Percentiles rank a stretch among this genome's conserved stretches.
phyloP scores from a whole-genome alignment of 768 basidiomycete genomes.

The Termitomyces sp. region DNA sequence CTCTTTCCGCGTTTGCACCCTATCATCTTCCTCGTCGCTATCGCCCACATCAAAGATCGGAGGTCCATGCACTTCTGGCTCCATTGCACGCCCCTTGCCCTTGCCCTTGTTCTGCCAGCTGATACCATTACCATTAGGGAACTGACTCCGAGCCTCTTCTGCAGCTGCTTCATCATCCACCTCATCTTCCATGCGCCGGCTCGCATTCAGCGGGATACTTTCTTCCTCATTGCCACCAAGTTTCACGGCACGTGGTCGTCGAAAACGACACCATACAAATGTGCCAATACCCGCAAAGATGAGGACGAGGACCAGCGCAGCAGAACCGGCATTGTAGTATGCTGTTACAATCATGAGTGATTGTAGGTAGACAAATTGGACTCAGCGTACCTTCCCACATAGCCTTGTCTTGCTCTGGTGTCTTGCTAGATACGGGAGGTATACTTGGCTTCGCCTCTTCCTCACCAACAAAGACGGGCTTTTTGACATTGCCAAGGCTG shows the following conservation, averaged over 20 bases:
- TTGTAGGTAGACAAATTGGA: background rate
- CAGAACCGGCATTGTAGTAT: conserved; percentile 93
- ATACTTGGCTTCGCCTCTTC: conserved; percentile 29
- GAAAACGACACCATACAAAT: conserved; percentile 76
- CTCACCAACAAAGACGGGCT: conserved; percentile 55
- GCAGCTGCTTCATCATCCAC: conserved; percentile 22
- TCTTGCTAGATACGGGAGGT: conserved; percentile 42
- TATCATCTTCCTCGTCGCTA: conserved; percentile 45
- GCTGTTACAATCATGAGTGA: conserved; percentile 35
- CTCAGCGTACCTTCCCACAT: conserved; percentile 80
- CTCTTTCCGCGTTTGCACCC: conserved; percentile 9
- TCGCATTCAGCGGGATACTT: conserved; percentile 57
- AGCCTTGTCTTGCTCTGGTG: conserved; percentile 73
- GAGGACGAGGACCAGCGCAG: conserved; percentile 75
- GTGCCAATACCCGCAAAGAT: conserved; percentile 60
- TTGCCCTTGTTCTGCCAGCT: conserved; percentile 38
- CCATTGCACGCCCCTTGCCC: conserved; percentile 42
- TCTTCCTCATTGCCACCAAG: conserved; percentile 50
- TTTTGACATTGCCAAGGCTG: conserved; percentile 65
- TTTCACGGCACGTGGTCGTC: conserved; percentile 36
- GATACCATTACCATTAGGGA: conserved; percentile 3
- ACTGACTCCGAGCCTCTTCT: conserved; percentile 22
- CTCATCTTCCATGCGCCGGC: conserved; percentile 41
- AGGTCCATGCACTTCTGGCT: conserved; percentile 22
- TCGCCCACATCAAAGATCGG: conserved; percentile 57